Conservation (phyloP, 2,329 filamentous ascomycete species). For the Cladosporium halotolerans region DNA sequence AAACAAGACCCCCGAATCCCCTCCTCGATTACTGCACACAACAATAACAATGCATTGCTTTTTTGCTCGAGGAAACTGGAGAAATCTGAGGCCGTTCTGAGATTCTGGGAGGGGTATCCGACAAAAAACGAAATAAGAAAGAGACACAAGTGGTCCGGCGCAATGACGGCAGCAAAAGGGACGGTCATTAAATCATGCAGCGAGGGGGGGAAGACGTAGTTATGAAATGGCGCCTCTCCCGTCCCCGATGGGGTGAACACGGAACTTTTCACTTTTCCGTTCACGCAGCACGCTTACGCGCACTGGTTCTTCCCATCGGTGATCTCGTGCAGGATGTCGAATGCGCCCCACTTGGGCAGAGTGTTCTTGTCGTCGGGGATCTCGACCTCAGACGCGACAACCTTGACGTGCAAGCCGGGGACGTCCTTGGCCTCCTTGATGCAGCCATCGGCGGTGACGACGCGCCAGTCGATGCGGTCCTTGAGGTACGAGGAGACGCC, state of each 20-base stretch:
- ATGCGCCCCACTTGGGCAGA: slow-evolving; percentile 3
- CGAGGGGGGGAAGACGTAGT: not conserved
- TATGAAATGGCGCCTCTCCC: not conserved
- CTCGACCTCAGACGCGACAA: slow-evolving; percentile 9
- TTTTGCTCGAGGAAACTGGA: too few species aligned
- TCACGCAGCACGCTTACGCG: not conserved
- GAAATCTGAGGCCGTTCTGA: too few species aligned
- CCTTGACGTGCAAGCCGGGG: slow-evolving; percentile 8
- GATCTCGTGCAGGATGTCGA: slow-evolving; percentile 9
- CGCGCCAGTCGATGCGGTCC: slow-evolving; percentile 10
- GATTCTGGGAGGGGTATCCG: not conserved
- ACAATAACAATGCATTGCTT: too few species aligned
- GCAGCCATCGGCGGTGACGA: slow-evolving; percentile 7
- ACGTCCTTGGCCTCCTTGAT: slow-evolving; percentile 10
- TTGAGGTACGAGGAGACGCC: slow-evolving; percentile 9
- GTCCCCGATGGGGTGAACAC: not conserved
- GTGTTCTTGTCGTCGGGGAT: slow-evolving; percentile 1
- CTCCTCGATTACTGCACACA: too few species aligned
- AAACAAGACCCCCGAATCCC: too few species aligned
- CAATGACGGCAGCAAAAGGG: not conserved
- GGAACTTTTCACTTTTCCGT: not conserved
- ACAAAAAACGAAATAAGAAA: slow-evolving; percentile 5
- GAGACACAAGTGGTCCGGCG: not conserved
- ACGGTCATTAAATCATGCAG: slow-evolving; percentile 7
- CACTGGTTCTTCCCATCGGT: slow-evolving; percentile 8